These are phyloP conservation scores for Botryotinia convoluta DNA, from an alignment of 2,329 filamentous ascomycete species.

Conservation along the genomic window DNA sequence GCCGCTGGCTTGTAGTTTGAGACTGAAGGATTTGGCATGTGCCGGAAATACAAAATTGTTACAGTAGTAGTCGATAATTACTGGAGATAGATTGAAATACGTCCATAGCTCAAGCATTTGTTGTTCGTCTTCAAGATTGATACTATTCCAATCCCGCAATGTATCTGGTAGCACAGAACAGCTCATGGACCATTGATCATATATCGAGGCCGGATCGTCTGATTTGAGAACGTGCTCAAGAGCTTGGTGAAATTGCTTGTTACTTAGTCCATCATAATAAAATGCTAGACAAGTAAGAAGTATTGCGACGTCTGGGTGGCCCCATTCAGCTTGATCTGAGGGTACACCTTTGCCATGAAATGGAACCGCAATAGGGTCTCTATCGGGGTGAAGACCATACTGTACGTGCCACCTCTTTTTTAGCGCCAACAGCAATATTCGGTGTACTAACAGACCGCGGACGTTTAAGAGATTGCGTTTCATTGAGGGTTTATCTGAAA, in stretches of 20 bases:
- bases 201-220: conserved; percentile 54
- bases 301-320: conserved; percentile 66
- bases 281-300: conserved; percentile 63
- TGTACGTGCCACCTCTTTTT: conserved; percentile 59
- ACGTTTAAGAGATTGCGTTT: conserved; percentile 51
- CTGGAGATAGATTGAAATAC: conserved; percentile 47
- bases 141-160: conserved; percentile 51
- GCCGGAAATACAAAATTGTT: conserved; percentile 63
- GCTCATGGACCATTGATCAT: conserved; percentile 49
- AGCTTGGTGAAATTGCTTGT: conserved; percentile 48
- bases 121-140: conserved; percentile 57
- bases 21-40: conserved; percentile 61
- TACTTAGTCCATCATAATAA: conserved; percentile 59
- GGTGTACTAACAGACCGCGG: conserved; percentile 59
- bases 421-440: conserved; percentile 50
- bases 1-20: conserved; percentile 62
- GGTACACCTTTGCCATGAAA: conserved; percentile 65
- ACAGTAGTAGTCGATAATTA: conserved; percentile 58
- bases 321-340: conserved; percentile 60
- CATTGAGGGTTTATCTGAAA: conserved; percentile 38
- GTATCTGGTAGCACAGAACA: conserved; percentile 45
- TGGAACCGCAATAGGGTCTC: conserved; percentile 63
- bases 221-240: conserved; percentile 53
- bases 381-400: conserved; percentile 55
- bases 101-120: conserved; percentile 52